A percentile compares a stretch with the other conserved stretches of the same genome.
These are phyloP conservation scores for Panicum hallii DNA, from an alignment of 202 grass and related monocot genomes.

Conservation along the genomic window DNA sequence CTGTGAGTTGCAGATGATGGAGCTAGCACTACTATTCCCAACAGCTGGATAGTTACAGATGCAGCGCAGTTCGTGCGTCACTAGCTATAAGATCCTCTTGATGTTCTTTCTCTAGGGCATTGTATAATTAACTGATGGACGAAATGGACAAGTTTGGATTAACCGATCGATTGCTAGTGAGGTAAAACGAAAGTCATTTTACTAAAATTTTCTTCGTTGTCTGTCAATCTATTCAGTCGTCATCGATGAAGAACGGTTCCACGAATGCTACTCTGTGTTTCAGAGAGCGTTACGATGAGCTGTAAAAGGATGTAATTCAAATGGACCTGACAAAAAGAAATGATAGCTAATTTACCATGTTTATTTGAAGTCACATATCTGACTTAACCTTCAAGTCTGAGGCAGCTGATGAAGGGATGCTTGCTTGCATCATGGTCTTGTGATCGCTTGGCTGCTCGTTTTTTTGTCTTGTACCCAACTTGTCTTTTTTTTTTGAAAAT, in stretches of 20 bases:
- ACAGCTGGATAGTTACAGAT: background rate
- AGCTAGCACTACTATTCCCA: background rate
- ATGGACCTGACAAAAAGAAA: background rate
- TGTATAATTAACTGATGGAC: background rate
- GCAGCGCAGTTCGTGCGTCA: slow-evolving; percentile 10
- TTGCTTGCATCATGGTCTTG: slow-evolving; percentile 19
- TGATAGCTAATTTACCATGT: background rate
- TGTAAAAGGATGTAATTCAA: background rate
- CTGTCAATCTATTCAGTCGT: slow-evolving; percentile 9
- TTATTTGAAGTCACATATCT: background rate
- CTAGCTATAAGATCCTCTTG: background rate
- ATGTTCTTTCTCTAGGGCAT: background rate
- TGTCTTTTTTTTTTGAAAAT: background rate
- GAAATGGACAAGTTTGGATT: background rate
- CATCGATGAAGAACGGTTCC: slow-evolving; percentile 17
- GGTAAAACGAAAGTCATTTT: background rate
- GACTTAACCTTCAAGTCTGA: slow-evolving; percentile 3
- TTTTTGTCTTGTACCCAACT: background rate
- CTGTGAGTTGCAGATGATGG: background rate
- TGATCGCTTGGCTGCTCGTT: background rate
- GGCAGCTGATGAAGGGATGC: background rate
- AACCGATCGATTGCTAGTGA: background rate
- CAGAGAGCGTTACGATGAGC: background rate
- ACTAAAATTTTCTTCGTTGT: background rate
- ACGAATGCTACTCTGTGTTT: background rate